phyloP scores from a whole-genome alignment of 805 yeast species.

The Debaryomyces hansenii region DNA sequence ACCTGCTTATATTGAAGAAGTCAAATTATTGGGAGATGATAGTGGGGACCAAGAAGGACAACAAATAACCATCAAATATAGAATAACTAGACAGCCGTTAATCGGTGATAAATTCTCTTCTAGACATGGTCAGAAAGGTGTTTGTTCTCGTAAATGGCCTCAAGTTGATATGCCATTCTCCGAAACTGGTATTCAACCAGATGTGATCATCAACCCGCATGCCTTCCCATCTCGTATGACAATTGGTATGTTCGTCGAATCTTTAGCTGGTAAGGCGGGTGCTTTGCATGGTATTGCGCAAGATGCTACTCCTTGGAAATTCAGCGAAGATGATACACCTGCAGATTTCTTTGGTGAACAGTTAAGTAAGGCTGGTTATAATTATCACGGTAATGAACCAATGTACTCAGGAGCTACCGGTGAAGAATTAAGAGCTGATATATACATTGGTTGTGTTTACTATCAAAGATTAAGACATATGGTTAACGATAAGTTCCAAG shows the following conservation, averaged over 20 bases:
- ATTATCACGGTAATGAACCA: conserved; percentile 98
- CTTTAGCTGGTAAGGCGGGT: conserved; percentile 98
- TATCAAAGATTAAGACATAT: conserved; percentile 98
- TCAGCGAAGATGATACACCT: conserved; percentile 89
- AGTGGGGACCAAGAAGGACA: conserved; percentile 75
- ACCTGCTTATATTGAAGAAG: conserved; percentile 94
- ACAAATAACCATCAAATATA: conserved; percentile 79
- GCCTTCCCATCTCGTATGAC: conserved; percentile 99
- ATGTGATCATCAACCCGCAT: conserved; percentile 96
- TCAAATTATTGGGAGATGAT: conserved; percentile 87
- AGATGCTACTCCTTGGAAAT: conserved; percentile 96
- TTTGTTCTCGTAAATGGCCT: conserved; percentile 98
- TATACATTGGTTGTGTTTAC: conserved; percentile 94
- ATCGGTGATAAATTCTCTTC: conserved; percentile 98
- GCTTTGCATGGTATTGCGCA: conserved; percentile 97
- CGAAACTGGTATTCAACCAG: conserved; percentile 96
- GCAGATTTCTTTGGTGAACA: conserved; percentile 98
- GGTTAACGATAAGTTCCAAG: conserved; percentile 99
- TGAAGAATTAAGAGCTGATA: conserved; percentile 93
- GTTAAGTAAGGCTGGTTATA: conserved; percentile 82
- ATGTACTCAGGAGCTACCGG: conserved; percentile 99
- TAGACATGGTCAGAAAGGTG: conserved; percentile 98
- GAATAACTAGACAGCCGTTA: conserved; percentile 87
- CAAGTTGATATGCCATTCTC: conserved; percentile 95
- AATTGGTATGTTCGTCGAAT: conserved; percentile 98